Percentiles rank a stretch among this genome's conserved stretches.
Evolutionary conservation across 2,329 filamentous ascomycete genomes (phyloP).

Genomic region (Beauveria medogensis): DNA sequence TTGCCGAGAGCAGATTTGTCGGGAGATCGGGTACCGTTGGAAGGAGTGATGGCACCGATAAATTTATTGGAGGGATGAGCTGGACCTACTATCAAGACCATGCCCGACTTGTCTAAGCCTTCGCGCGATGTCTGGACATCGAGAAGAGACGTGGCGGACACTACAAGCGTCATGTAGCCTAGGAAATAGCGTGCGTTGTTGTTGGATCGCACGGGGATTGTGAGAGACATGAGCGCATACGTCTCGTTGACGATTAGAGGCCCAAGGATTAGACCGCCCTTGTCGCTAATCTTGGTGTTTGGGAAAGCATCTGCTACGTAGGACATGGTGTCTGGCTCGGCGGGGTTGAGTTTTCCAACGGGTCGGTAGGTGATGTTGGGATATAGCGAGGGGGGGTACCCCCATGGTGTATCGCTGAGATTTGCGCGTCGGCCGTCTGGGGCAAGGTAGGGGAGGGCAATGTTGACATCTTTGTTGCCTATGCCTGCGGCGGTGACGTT

Average conservation of each 20-base stretch:
- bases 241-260: slow-evolving; percentile 65
- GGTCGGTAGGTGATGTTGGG: slow-evolving; percentile 66
- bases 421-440: slow-evolving; percentile 49
- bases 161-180: slow-evolving; percentile 75
- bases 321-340: slow-evolving; percentile 32
- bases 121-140: slow-evolving; percentile 55
- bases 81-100: slow-evolving; percentile 66
- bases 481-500: slow-evolving; percentile 50
- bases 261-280: slow-evolving; percentile 62
- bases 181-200: slow-evolving; percentile 54
- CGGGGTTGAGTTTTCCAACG: slow-evolving; percentile 32
- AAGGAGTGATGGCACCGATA: slow-evolving; percentile 33
- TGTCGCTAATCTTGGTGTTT: slow-evolving; percentile 40
- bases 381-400: slow-evolving; percentile 66
- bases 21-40: slow-evolving; percentile 37
- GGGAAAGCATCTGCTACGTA: slow-evolving; percentile 42
- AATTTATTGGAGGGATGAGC: slow-evolving; percentile 60
- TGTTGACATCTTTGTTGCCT: slow-evolving; percentile 24
- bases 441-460: slow-evolving; percentile 54
- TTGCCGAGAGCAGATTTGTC: slow-evolving; percentile 30
- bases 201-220: slow-evolving; percentile 68
- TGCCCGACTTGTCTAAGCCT: slow-evolving; percentile 62
- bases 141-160: slow-evolving; percentile 56
- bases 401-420: slow-evolving; percentile 53
- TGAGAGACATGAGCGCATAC: slow-evolving; percentile 72